A percentile compares a stretch with the other conserved stretches of the same genome.
These are phyloP conservation scores for Penicillium parvum DNA, from an alignment of 495 filamentous ascomycete species.

Conservation along the genomic window DNA sequence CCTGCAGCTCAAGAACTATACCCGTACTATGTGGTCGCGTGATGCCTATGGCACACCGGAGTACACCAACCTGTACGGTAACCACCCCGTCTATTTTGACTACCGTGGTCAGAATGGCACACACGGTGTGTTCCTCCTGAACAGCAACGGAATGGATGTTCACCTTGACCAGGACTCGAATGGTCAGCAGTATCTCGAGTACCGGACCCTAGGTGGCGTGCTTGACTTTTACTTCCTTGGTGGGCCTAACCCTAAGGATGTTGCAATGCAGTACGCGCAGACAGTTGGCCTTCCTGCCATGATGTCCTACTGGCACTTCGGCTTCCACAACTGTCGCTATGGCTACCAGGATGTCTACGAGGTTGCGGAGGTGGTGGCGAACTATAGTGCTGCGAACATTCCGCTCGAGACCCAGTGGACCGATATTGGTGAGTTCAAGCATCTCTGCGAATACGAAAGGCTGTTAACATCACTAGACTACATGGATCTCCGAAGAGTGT, in stretches of 20 bases:
- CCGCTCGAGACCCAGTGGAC: constrained; percentile 90
- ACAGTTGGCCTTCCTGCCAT: constrained; percentile 66
- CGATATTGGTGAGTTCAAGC: no score
- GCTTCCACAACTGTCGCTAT: constrained; percentile 79
- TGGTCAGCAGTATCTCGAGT: constrained; percentile 72
- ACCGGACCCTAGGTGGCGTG: constrained; percentile 76
- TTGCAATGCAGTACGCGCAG: constrained; percentile 68
- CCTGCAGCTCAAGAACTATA: constrained; percentile 71
- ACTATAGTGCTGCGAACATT: constrained; percentile 71
- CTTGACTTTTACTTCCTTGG: constrained; percentile 82
- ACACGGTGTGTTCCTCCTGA: constrained; percentile 79
- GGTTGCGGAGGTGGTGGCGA: constrained; percentile 73
- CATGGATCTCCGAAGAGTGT: constrained; percentile 64
- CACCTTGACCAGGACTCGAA: constrained; percentile 63
- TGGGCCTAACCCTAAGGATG: constrained; percentile 67
- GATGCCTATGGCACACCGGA: constrained; percentile 64
- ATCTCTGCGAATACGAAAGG: no score
- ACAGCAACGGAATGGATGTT: constrained; percentile 85
- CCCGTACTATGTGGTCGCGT: constrained; percentile 74
- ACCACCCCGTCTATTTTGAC: constrained; percentile 82
- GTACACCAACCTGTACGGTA: constrained; percentile 76
- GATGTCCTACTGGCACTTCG: constrained; percentile 83
- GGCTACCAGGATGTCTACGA: constrained; percentile 75
- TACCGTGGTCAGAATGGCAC: constrained; percentile 61
- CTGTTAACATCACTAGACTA: no score